Base-by-base conservation (phyloP, 345 rosid genomes). In the Salix suchowensis region DNA sequence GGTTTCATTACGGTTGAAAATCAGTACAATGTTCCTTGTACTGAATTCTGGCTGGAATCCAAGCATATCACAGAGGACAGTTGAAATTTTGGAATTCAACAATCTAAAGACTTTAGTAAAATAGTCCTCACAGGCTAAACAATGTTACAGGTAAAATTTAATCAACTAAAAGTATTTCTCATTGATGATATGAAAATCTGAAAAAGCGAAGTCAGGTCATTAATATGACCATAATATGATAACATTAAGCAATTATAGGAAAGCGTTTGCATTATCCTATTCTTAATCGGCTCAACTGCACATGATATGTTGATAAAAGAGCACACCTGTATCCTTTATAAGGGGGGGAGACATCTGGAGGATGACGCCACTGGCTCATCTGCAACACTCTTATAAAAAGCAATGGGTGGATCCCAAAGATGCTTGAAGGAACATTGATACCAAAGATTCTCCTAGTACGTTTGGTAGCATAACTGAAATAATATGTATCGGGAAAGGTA, bases 391-490 rank as follows among this genome's bases (percentile, higher is more conserved):
- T 88, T 40, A 96, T 81, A 67, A 90, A 92, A 37, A 96, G 88
- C 83, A 96, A 12, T 7, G 99, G 98, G 80, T 96, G 99, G 26
- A 96, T 92, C 34, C 95, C 88, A 26, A 84, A 73, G 58, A 96
- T 74, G 74, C 94, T 81, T 12, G 99, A 92, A 66, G 98, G 98
- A 74, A 93, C 74, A 1, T 96, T 96, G 82, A 87, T 68, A 21
- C 94, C 97, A 58, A 87, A 48, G 67, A 89, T 69, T 80, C 86
- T 91, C 72, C 81, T 85, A 4, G 97, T 96, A 1, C 96, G 88
- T 75, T 87, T 91, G 14, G 99, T 96, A 18, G 97, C 99, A 32
- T 96, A 96, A 86, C 94, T 92, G 87, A 96, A 96, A 82, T 96
- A 96, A 81, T 83, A 96, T 0, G 99, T 96, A 76, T 82, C 73